These are phyloP conservation scores for Fraxinus anomala DNA, from an alignment of 257 asterid species.

Conservation along the genomic window DNA sequence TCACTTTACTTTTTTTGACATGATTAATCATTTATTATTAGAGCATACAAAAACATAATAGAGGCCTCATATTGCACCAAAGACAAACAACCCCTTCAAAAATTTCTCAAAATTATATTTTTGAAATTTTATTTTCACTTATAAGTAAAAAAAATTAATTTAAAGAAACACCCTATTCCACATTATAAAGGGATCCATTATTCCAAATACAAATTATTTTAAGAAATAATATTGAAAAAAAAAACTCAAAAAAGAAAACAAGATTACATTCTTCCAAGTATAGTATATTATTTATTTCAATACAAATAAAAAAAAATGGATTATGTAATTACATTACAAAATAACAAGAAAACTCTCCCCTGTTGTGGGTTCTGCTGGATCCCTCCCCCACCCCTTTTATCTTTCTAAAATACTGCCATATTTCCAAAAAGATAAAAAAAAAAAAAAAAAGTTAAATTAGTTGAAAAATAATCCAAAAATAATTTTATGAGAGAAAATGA, in stretches of 20 bases:
- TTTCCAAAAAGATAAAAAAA: no score
- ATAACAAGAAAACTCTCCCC: background rate
- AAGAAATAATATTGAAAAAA: background rate
- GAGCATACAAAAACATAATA: conserved; percentile 3
- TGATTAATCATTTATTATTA: background rate
- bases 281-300: background rate
- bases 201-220: background rate
- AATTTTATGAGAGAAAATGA: background rate
- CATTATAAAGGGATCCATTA: background rate
- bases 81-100: background rate
- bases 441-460: background rate
- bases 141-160: background rate
- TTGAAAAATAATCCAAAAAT: background rate
- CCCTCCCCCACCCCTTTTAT: background rate
- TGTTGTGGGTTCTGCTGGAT: conserved; percentile 8
- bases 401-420: background rate
- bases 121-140: background rate
- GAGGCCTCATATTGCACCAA: background rate
- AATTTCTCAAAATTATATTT: background rate
- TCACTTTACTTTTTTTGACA: background rate
- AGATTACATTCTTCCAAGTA: background rate
- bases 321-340: conserved; percentile 2
- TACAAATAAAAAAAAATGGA: background rate
- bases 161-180: background rate
- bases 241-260: background rate